These are phyloP conservation scores for Elasticomyces elasticus DNA, from an alignment of 495 filamentous ascomycete genomes.

Conservation along the genomic window DNA sequence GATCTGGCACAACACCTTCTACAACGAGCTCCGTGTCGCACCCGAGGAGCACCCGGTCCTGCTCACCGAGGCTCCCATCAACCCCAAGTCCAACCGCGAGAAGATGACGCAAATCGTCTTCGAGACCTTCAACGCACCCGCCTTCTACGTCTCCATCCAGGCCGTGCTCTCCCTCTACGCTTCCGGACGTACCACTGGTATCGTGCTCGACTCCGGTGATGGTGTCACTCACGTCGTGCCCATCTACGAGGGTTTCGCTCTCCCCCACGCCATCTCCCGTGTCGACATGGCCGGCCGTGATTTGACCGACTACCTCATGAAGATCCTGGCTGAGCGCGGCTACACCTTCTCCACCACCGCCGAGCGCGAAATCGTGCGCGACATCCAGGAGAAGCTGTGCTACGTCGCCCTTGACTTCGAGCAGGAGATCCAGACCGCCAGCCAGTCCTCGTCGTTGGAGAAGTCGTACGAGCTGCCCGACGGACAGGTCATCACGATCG, in stretches of 20 bases:
- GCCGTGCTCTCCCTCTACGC: constrained; percentile 98
- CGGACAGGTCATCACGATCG: constrained; percentile 99
- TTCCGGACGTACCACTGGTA: constrained; percentile 99
- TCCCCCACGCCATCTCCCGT: constrained; percentile 98
- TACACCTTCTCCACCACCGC: constrained; percentile 99
- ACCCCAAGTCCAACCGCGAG: constrained; percentile 99
- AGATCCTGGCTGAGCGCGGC: constrained; percentile 97
- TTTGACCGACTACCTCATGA: constrained; percentile 99
- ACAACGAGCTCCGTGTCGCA: constrained; percentile 99
- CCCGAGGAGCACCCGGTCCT: constrained; percentile 99
- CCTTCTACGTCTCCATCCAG: constrained; percentile 99
- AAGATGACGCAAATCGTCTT: constrained; percentile 99
- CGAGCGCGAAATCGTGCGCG: constrained; percentile 99
- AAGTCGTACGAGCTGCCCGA: constrained; percentile 99
- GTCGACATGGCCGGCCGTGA: constrained; percentile 99
- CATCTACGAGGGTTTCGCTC: constrained; percentile 99
- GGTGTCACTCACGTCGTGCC: constrained; percentile 99
- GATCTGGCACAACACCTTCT: constrained; percentile 99
- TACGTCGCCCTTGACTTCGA: constrained; percentile 99
- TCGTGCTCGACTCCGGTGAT: constrained; percentile 98
- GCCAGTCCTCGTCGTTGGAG: constrained; percentile 95
- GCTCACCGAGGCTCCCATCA: constrained; percentile 97
- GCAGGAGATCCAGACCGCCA: constrained; percentile 99
- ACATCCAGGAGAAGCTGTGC: constrained; percentile 99
- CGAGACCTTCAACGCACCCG: constrained; percentile 99